Conservation (phyloP, 2,329 filamentous ascomycete species). For the Fusarium sp. region DNA sequence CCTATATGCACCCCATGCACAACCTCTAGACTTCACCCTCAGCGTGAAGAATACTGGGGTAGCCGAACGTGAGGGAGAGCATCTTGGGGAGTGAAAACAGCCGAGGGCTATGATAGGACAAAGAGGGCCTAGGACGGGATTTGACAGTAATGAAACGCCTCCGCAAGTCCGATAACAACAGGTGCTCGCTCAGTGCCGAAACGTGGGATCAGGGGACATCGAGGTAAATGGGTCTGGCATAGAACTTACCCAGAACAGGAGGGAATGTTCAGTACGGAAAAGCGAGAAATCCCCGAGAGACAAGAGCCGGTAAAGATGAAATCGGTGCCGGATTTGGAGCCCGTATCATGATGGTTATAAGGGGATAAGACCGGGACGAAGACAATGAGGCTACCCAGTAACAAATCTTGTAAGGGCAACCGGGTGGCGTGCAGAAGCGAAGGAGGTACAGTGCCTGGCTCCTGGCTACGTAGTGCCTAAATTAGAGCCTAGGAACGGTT, state of each 20-base stretch:
- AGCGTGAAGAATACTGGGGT: neutral
- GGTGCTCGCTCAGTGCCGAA: conserved; percentile 29
- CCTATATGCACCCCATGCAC: conserved; percentile 37
- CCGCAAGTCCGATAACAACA: conserved; percentile 39
- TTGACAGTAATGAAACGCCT: conserved; percentile 22
- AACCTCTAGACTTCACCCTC: conserved; percentile 23
- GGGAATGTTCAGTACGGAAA: conserved; percentile 11
- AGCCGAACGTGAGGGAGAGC: conserved; percentile 13
- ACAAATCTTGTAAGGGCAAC: conserved; percentile 24
- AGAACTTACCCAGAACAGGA: conserved; percentile 38
- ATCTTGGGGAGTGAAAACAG: conserved; percentile 14
- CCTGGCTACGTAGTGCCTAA: conserved; percentile 5
- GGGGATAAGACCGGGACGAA: conserved; percentile 5
- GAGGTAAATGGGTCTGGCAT: conserved; percentile 18
- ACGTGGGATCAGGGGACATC: conserved; percentile 30
- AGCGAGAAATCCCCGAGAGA: conserved; percentile 39
- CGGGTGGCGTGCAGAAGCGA: conserved; percentile 24
- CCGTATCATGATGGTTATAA: conserved; percentile 19
- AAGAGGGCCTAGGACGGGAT: neutral
- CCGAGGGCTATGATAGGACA: conserved; percentile 27
- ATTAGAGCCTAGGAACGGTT: conserved; percentile 14
- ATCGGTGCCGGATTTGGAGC: conserved; percentile 18
- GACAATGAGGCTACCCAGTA: conserved; percentile 26
- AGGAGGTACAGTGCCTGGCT: conserved; percentile 7
- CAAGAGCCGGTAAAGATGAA: conserved; percentile 6